Evolutionary conservation across 495 filamentous ascomycete genomes (phyloP), one percentile per base, ranked within the genome.

Genomic region (Bryoglossum gracile): DNA sequence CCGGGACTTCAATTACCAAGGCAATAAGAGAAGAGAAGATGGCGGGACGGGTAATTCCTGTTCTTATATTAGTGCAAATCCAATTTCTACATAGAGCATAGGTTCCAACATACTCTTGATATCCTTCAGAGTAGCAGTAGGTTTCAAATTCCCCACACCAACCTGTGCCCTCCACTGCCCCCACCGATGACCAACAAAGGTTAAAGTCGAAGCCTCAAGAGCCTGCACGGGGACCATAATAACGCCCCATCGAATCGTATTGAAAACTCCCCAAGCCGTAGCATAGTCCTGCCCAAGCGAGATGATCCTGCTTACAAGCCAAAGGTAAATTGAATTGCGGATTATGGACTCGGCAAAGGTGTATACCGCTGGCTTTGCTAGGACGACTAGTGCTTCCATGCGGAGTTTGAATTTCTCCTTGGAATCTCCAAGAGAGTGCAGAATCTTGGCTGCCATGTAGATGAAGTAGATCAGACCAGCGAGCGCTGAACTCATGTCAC

Each of bases 211-310:
- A 6, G 78, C 76, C 56, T 89, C 82, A 8, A 87, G 60, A 0
- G 83, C 68, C 46, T 78, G 74, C 0, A 86, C 83, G 0, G 83
- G 82, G 1, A 88, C 82, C 84, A 86, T 89, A 23, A 87, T 68
- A 3, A 89, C 64, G 1, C 84, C 83, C 84, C 83, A 88, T n/a
- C 83, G 73, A 50, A 89, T 86, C 0, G 83, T 86, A 50, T 75
- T 84, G 67, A 89, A 87, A 30, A 87, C 68, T 11, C 81, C 77
- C 84, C 82, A 88, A 1, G 84, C 82, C 2, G 84, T 87, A 1
- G 80, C 79, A 62, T 87, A 87, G 21, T 77, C 70, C 0, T 64
- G 55, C 3, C 82, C 82, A 49, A 87, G 66, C 0, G 70, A 55
- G 0, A 89, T 70, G 30, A 87, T 84, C 8, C 69, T 71, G 34